Base-by-base conservation (phyloP, 805 yeast species). In the Candida insectalens region DNA sequence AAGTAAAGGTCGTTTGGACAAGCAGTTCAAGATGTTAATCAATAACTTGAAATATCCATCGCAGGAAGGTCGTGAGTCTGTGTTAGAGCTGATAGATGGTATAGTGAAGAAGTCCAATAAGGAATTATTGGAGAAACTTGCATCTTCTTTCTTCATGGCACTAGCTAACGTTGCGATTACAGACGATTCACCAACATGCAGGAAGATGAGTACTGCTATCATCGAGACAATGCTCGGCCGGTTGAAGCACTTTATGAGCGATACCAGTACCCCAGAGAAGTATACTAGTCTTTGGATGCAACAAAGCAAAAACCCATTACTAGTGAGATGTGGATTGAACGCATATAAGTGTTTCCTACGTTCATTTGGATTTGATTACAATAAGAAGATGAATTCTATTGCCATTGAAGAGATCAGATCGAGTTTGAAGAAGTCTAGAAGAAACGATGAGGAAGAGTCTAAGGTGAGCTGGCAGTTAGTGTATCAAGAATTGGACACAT, bases 21-120 rank as follows among this genome's bases (percentile, higher is more conserved):
- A 79, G 45, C 94, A 84, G 43, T 78, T 89, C 58, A 75, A 78
- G 42, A 77, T 80, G 50, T 64, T 92, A 55, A 82, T 88, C 6
- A 74, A 73, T 36, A 92, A 92, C 53, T 61, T 92, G 42, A 69
- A 76, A 17, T 92, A 92, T 51, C 88, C 94, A 4, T 77, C 94
- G 3, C 82, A 82, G 37, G 67, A 74, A 27, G 98, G 98, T 34
- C 67, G 96, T 34, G 79, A 80, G 43, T 83, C 96, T 0, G 94
- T 85, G 3, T 72, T 92, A 83, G 97, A 92, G 47, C 63, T 89
- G 47, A 63, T 89, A 30, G 81, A 79, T 46, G 60, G 75, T 43
- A 66, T 92, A 35, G 63, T 89, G 13, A 63, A 67, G 29, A 84
- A 82, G 49, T 69, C 87, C 2, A 72, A 78, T 3, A 55, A 63